Evolutionary conservation across 1,139 yeast genomes (phyloP).

Genomic region (Lodderomyces orthopsilosis): DNA sequence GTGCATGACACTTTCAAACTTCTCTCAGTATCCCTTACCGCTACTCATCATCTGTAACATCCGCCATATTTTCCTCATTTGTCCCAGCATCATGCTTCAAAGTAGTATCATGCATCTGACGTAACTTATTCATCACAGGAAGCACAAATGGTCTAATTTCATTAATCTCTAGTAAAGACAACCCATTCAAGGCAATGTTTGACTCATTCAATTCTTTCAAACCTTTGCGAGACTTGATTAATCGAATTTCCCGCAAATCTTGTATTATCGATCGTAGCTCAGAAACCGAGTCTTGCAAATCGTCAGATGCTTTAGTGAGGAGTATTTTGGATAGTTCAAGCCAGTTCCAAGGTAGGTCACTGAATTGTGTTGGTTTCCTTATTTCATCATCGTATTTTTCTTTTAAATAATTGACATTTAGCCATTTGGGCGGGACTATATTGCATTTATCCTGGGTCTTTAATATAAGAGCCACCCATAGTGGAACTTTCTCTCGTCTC

Average conservation of each 20-base stretch:
- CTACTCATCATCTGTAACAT: slow-evolving; percentile 15
- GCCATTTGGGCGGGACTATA: slow-evolving; percentile 86
- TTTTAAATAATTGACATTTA: slow-evolving; percentile 55
- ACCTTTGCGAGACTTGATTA: slow-evolving; percentile 80
- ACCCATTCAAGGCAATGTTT: slow-evolving; percentile 78
- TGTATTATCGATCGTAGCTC: slow-evolving; percentile 68
- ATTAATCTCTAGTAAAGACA: slow-evolving; percentile 81
- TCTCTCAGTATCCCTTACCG: too few species aligned
- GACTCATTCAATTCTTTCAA: slow-evolving; percentile 74
- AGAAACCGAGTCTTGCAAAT: slow-evolving; percentile 64
- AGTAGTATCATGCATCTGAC: slow-evolving; percentile 48
- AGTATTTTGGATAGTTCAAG: slow-evolving; percentile 71
- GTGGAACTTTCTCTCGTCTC: slow-evolving; percentile 68
- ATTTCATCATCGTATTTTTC: slow-evolving; percentile 68
- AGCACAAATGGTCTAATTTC: slow-evolving; percentile 83
- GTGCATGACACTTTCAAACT: too few species aligned
- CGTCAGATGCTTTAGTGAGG: slow-evolving; percentile 69
- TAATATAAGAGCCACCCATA: slow-evolving; percentile 84
- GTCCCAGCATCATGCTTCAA: slow-evolving; percentile 17
- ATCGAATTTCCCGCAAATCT: slow-evolving; percentile 80
- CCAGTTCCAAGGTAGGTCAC: slow-evolving; percentile 85
- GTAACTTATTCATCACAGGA: slow-evolving; percentile 73
- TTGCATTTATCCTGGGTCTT: slow-evolving; percentile 85
- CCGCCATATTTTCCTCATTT: slow-evolving; percentile 22
- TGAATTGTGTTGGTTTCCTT: slow-evolving; percentile 54